A percentile compares a stretch with the other conserved stretches of the same genome.
These are phyloP conservation scores for Trichoderma breve DNA, from an alignment of 2,329 filamentous ascomycete genomes.

Conservation along the genomic window DNA sequence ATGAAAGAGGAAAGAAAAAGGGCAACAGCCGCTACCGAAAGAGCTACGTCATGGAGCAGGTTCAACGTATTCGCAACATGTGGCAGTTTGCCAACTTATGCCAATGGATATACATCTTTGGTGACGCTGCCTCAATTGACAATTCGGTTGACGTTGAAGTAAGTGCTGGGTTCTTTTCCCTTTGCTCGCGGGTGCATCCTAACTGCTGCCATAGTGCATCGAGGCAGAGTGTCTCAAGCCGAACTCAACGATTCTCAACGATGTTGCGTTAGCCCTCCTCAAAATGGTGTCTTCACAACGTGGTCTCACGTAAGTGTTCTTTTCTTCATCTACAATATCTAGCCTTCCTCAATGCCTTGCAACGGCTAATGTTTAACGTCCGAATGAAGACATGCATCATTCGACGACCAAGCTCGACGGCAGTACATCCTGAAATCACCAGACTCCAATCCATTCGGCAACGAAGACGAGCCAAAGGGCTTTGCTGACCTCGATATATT, in stretches of 20 bases:
- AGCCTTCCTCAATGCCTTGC: background rate
- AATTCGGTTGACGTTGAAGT: constrained; percentile 90
- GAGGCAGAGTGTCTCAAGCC: constrained; percentile 86
- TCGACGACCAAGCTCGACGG: constrained; percentile 88
- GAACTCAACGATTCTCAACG: constrained; percentile 68
- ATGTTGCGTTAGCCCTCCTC: constrained; percentile 81
- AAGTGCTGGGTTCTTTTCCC: constrained; percentile 27
- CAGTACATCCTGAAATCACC: constrained; percentile 84
- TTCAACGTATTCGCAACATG: constrained; percentile 69
- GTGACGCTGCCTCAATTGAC: constrained; percentile 83
- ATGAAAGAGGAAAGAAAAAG: background rate
- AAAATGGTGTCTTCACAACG: constrained; percentile 94
- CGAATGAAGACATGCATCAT: constrained; percentile 68
- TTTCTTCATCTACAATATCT: background rate
- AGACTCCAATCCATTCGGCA: constrained; percentile 78
- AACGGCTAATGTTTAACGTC: constrained; percentile 24
- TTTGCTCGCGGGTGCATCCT: background rate
- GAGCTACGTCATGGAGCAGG: constrained; percentile 32
- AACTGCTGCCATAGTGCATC: constrained; percentile 61
- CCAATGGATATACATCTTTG: constrained; percentile 92
- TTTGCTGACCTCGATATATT: constrained; percentile 83
- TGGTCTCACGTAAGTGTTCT: constrained; percentile 72
- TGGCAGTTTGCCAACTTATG: constrained; percentile 95
- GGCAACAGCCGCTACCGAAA: background rate
- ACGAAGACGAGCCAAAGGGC: constrained; percentile 66